Conservation (phyloP, 805 yeast genomes). For the Candida silvatica region DNA sequence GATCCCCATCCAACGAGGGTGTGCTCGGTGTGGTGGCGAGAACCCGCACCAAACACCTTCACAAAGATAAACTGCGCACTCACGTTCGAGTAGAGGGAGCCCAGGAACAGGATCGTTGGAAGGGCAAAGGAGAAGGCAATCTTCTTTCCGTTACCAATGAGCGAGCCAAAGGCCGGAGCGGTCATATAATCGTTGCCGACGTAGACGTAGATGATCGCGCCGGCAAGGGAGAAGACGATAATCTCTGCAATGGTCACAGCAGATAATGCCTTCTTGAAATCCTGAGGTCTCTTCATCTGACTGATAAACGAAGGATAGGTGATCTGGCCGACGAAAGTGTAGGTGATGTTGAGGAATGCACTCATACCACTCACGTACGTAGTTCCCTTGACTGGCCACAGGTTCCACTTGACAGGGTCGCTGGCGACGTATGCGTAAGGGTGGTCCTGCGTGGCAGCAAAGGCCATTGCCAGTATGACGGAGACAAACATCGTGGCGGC, state of each 20-base stretch:
- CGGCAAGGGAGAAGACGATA: slow-evolving; percentile 42
- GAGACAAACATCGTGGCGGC: slow-evolving; percentile 53
- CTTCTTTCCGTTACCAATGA: slow-evolving; percentile 36
- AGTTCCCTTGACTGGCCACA: slow-evolving; percentile 47
- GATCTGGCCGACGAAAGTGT: slow-evolving; percentile 58
- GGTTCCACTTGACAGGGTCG: slow-evolving; percentile 32
- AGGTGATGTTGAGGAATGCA: slow-evolving; percentile 50
- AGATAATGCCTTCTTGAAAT: slow-evolving; percentile 47
- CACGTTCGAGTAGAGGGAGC: slow-evolving; percentile 46
- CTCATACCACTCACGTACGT: slow-evolving; percentile 44
- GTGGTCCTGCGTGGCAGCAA: slow-evolving; percentile 44
- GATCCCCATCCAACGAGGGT: slow-evolving; percentile 43
- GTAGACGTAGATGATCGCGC: slow-evolving; percentile 50
- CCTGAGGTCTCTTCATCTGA: slow-evolving; percentile 49
- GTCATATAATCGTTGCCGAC: slow-evolving; percentile 46
- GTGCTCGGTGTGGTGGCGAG: slow-evolving; percentile 37
- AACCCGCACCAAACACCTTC: slow-evolving; percentile 31
- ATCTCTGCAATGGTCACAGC: slow-evolving; percentile 44
- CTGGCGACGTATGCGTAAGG: slow-evolving; percentile 30
- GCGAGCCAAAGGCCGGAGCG: slow-evolving; percentile 53
- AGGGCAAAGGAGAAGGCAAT: slow-evolving; percentile 53
- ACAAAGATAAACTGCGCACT: slow-evolving; percentile 44
- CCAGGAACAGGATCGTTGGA: slow-evolving; percentile 50
- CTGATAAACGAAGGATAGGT: slow-evolving; percentile 55
- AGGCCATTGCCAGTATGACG: slow-evolving; percentile 40